Evolutionary conservation across 805 yeast genomes (phyloP).

Genomic region (Cyberlindnera subsufficiens): DNA sequence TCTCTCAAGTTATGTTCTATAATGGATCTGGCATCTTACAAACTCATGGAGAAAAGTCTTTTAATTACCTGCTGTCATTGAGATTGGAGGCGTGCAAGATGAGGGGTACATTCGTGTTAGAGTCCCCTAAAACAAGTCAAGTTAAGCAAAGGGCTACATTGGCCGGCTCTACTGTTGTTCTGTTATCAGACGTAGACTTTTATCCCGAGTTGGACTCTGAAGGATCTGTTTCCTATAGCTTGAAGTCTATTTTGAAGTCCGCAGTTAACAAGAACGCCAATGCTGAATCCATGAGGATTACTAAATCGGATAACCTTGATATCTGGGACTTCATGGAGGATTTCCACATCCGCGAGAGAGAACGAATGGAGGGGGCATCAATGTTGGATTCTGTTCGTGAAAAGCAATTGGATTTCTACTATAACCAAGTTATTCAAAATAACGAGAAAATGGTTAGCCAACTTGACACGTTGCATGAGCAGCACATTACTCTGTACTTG

Average conservation of each 20-base stretch:
- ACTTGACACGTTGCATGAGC: too few relatives aligned
- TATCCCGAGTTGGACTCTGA: neutral
- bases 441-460: neutral
- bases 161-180: neutral
- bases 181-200: too few relatives aligned
- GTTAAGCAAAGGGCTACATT: neutral
- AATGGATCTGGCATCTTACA: slow-evolving; percentile 3
- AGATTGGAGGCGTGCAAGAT: neutral
- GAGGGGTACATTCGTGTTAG: neutral
- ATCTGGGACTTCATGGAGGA: slow-evolving; percentile 7
- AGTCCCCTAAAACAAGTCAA: neutral
- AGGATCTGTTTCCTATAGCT: neutral
- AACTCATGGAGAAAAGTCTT: neutral
- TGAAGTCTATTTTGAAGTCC: slow-evolving; percentile 8
- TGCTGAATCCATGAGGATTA: slow-evolving; percentile 6
- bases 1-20: slow-evolving; percentile 11
- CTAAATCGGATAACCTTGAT: slow-evolving; percentile 2
- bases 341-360: slow-evolving; percentile 7
- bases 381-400: slow-evolving; percentile 6
- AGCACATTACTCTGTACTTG: too few relatives aligned
- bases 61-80: neutral
- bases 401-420: slow-evolving; percentile 8
- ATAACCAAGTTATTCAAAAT: neutral
- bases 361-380: slow-evolving; percentile 1
- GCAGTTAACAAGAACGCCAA: slow-evolving; percentile 5